Conservation (phyloP, 139 green algal species). For the Coelastrella sp. region DNA sequence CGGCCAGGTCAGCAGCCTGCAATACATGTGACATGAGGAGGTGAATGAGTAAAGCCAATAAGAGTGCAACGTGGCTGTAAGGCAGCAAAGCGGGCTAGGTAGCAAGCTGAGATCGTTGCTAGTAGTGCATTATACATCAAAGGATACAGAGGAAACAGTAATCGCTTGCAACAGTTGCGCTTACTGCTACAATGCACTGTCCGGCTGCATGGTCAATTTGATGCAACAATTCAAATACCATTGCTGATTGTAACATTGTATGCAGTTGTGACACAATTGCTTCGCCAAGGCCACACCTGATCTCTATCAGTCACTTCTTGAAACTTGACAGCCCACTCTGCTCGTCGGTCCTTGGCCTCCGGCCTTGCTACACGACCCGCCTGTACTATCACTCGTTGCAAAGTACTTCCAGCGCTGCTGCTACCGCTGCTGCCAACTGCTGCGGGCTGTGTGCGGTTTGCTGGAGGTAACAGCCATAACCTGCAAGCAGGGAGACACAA, state of each 20-base stretch:
- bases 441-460: neutral
- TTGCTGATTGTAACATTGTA: no score
- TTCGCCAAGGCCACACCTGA: conserved; percentile 1
- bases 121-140: no score
- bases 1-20: conserved; percentile 27
- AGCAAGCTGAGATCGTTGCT: no score
- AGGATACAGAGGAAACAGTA: no score
- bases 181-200: neutral
- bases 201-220: neutral
- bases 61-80: no score
- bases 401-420: neutral
- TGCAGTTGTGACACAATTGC: no score
- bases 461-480: conserved; percentile 11
- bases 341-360: neutral
- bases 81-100: no score
- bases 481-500: neutral
- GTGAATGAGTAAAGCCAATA: no score
- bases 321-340: conserved; percentile 44
- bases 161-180: no score
- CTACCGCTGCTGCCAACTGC: neutral
- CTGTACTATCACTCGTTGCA: conserved; percentile 33
- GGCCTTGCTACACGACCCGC: neutral
- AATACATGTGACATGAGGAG: neutral
- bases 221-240: no score
- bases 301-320: conserved; percentile 7